phyloP scores from a whole-genome alignment of 805 yeast genomes.

The Clavispora fructus region DNA sequence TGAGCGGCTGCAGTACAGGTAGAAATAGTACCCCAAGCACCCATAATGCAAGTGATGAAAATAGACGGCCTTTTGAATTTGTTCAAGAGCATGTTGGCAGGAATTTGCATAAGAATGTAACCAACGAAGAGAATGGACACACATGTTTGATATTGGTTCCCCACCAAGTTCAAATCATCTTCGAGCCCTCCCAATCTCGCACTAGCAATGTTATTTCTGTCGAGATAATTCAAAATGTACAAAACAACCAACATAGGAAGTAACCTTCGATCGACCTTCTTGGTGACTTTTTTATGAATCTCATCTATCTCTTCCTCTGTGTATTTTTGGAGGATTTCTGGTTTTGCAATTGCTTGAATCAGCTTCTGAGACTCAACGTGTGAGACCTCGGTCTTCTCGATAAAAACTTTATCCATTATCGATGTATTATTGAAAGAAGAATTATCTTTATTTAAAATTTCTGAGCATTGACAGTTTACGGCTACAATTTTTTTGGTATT shows the following conservation, averaged over 20 bases:
- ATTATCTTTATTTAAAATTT: neutral
- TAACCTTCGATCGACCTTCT: constrained; percentile 46
- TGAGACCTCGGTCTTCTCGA: constrained; percentile 5
- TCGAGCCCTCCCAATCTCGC: constrained; percentile 49
- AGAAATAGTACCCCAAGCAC: constrained; percentile 45
- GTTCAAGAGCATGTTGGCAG: constrained; percentile 43
- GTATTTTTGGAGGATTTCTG: constrained; percentile 27
- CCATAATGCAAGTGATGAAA: constrained; percentile 46
- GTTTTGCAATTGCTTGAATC: constrained; percentile 9
- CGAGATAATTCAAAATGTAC: constrained; percentile 49
- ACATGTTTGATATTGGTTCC: constrained; percentile 44
- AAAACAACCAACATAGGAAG: constrained; percentile 47
- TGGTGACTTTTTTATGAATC: constrained; percentile 38
- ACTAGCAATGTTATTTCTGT: constrained; percentile 50
- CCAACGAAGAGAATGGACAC: constrained; percentile 50
- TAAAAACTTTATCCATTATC: neutral
- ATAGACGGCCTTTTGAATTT: constrained; percentile 46
- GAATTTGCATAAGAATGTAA: constrained; percentile 45
- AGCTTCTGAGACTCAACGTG: constrained; percentile 7
- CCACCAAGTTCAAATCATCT: constrained; percentile 37
- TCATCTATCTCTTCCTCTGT: constrained; percentile 39
- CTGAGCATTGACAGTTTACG: neutral
- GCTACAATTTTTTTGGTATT: neutral
- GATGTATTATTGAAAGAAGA: neutral
- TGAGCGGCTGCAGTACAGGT: constrained; percentile 46